Evolutionary conservation across 805 yeast genomes (phyloP).

Genomic region (Yueomyces sp.): DNA sequence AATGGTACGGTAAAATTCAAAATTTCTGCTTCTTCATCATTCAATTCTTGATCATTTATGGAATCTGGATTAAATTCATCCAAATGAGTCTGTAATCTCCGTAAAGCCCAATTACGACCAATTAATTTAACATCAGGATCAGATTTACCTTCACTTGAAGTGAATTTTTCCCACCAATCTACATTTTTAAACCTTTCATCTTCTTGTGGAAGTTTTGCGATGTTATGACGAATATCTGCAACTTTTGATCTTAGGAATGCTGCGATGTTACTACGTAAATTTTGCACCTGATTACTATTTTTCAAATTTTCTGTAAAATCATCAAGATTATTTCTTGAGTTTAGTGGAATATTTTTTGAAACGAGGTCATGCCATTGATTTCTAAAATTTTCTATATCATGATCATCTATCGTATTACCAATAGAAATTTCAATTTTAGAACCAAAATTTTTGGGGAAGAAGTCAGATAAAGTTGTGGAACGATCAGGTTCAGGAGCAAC

Average conservation of each 20-base stretch:
- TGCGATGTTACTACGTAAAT: conserved; percentile 60
- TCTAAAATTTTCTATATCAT: conserved; percentile 45
- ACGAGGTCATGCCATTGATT: conserved; percentile 56
- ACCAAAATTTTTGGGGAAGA: conserved; percentile 49
- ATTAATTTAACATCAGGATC: conserved; percentile 59
- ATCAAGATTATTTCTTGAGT: conserved; percentile 32
- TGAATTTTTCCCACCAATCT: conserved; percentile 61
- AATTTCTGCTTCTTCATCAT: background rate
- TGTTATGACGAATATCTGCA: conserved; percentile 29
- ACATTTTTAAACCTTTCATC: conserved; percentile 59
- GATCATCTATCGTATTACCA: conserved; percentile 59
- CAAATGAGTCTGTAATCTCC: conserved; percentile 42
- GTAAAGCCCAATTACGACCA: conserved; percentile 76
- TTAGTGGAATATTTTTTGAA: conserved; percentile 35
- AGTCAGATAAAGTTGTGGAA: background rate
- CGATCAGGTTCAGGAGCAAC: conserved; percentile 54
- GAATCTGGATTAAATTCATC: conserved; percentile 1
- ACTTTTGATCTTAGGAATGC: conserved; percentile 53
- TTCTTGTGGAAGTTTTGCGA: conserved; percentile 38
- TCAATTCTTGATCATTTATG: background rate
- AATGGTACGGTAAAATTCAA: background rate
- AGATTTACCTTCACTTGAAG: conserved; percentile 47
- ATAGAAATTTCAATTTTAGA: conserved; percentile 56
- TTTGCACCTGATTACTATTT: conserved; percentile 48
- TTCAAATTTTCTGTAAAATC: conserved; percentile 53